Evolutionary conservation across 2,329 filamentous ascomycete genomes (phyloP).

Genomic region (Colletotrichum chrysophilum): DNA sequence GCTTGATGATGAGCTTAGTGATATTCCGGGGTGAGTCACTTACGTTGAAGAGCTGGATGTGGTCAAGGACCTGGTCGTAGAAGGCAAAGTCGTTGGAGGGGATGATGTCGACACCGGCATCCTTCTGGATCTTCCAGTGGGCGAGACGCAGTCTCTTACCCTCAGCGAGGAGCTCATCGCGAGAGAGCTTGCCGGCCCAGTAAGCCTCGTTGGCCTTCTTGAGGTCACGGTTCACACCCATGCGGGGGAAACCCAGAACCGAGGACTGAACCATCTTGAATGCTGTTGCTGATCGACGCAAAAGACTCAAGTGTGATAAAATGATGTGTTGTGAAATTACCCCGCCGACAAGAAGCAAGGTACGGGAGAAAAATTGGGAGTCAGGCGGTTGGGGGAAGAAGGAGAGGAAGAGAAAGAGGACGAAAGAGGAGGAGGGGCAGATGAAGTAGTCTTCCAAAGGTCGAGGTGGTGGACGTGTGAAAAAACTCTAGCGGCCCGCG

Average conservation of each 20-base stretch:
- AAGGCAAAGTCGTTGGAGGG: slow-evolving; percentile 99
- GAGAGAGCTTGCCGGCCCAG: slow-evolving; percentile 94
- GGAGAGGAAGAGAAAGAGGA: neutral
- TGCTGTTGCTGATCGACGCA: slow-evolving; percentile 31
- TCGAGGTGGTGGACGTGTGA: neutral
- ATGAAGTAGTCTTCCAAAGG: slow-evolving; percentile 12
- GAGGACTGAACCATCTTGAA: slow-evolving; percentile 69
- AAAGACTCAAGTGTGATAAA: slow-evolving; percentile 6
- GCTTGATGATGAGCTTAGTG: neutral
- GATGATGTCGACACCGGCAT: slow-evolving; percentile 96
- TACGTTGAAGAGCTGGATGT: slow-evolving; percentile 98
- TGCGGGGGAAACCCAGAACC: slow-evolving; percentile 97
- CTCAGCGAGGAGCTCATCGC: slow-evolving; percentile 88
- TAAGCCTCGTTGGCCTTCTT: slow-evolving; percentile 99
- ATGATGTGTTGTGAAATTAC: neutral
- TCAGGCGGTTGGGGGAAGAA: slow-evolving; percentile 7
- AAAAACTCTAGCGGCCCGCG: slow-evolving; percentile 19
- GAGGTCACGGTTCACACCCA: slow-evolving; percentile 97
- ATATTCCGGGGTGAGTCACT: slow-evolving; percentile 38
- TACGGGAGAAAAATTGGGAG: slow-evolving; percentile 2
- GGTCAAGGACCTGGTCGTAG: slow-evolving; percentile 97
- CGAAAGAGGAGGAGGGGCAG: slow-evolving; percentile 10
- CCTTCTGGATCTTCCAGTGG: slow-evolving; percentile 99
- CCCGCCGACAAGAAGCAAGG: slow-evolving; percentile 15
- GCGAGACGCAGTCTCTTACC: slow-evolving; percentile 95